Percentiles rank a stretch among this genome's conserved stretches.
These are phyloP conservation scores for Flaveria robusta DNA, from an alignment of 129 eudicot genomes.

Conservation along the genomic window DNA sequence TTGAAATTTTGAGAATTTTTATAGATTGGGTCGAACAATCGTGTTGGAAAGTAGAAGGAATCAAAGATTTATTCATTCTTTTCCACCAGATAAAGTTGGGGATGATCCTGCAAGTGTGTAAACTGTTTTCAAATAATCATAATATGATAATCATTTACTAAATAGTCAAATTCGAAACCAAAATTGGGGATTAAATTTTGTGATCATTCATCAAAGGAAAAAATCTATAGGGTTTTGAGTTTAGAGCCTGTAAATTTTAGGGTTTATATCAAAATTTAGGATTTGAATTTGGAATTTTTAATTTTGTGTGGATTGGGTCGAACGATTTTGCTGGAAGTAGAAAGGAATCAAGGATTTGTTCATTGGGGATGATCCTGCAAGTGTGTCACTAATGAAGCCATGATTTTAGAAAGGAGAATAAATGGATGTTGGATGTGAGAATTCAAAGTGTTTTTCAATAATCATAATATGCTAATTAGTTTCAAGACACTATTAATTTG, in stretches of 20 bases:
- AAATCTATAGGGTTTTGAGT: too few species aligned
- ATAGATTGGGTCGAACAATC: conserved; percentile 13
- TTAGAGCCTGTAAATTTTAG: too few species aligned
- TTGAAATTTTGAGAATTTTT: not conserved
- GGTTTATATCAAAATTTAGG: not conserved
- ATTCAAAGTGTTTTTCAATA: not conserved
- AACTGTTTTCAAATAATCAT: too few species aligned
- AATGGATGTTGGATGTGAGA: conserved; percentile 2
- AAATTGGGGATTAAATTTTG: too few species aligned
- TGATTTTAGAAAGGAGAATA: conserved; percentile 5
- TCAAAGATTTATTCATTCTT: not conserved
- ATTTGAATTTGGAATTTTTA: not conserved
- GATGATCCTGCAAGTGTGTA: conserved; percentile 8
- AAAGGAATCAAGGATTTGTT: conserved; percentile 16
- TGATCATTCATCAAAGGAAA: too few species aligned
- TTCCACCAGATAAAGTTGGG: conserved; percentile 11
- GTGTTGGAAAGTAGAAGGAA: conserved; percentile 29
- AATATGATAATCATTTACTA: too few species aligned
- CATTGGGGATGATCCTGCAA: conserved; percentile 15
- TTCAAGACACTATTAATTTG: not conserved
- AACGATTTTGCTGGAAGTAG: conserved; percentile 27
- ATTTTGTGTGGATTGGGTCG: conserved; percentile 17
- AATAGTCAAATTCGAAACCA: too few species aligned
- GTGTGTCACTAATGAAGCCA: conserved; percentile 9
- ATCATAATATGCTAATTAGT: not conserved